These are phyloP conservation scores for Mycotypha africana DNA, from an alignment of 371 early-diverging fungal genomes.

Conservation along the genomic window DNA sequence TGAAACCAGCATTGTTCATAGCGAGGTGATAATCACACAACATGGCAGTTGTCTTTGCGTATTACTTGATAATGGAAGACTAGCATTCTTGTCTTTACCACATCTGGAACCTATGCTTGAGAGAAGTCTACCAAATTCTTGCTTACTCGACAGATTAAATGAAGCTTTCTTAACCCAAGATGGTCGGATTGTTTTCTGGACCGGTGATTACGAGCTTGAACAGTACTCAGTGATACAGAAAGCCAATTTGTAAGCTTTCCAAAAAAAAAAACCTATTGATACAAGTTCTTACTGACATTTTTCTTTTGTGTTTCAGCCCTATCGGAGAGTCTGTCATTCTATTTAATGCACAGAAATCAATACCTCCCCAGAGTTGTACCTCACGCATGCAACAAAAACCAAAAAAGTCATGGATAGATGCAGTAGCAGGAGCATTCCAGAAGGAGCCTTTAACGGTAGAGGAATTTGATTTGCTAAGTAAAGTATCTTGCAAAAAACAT, in stretches of 20 bases:
- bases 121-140: constrained; percentile 3
- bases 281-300: too few species aligned
- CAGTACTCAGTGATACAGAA: constrained; percentile 31
- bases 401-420: constrained; percentile 39
- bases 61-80: constrained; percentile 17
- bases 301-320: too few species aligned
- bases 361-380: constrained; percentile 45
- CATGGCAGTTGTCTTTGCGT: constrained; percentile 20
- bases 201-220: constrained; percentile 36
- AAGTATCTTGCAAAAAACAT: constrained; percentile 3
- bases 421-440: constrained; percentile 40
- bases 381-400: constrained; percentile 13
- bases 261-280: constrained; percentile 10
- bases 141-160: constrained; percentile 5
- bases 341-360: constrained; percentile 25
- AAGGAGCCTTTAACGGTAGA: constrained; percentile 37
- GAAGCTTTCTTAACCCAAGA: constrained; percentile 37
- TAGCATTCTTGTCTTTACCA: constrained; percentile 26
- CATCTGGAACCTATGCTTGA: constrained; percentile 16
- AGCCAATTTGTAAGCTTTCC: constrained; percentile 30
- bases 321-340: constrained; percentile 36
- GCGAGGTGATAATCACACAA: constrained; percentile 1
- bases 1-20: background rate
- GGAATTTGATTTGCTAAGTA: constrained; percentile 49
- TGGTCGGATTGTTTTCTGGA: constrained; percentile 46